Evolutionary conservation across 2,329 filamentous ascomycete genomes (phyloP).

Genomic region (Colletotrichum sp.): DNA sequence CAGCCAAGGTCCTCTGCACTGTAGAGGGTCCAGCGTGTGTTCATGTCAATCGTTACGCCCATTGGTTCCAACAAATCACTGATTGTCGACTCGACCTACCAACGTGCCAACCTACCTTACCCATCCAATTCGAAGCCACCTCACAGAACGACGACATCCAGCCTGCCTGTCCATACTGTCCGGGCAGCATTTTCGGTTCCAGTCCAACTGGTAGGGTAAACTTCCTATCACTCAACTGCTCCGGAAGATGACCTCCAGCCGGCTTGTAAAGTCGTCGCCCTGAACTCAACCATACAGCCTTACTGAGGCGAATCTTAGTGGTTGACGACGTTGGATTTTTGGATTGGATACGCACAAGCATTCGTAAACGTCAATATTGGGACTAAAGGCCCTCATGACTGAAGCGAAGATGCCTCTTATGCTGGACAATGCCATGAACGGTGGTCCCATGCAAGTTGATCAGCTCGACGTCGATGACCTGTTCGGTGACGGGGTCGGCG

Average conservation of each 20-base stretch:
- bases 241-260: slow-evolving; percentile 4
- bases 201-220: background rate
- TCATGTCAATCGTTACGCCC: background rate
- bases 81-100: background rate
- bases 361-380: background rate
- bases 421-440: slow-evolving; percentile 52
- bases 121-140: background rate
- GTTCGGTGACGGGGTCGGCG: slow-evolving; percentile 71
- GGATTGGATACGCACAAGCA: background rate
- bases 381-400: slow-evolving; percentile 28
- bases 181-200: background rate
- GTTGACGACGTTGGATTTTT: background rate
- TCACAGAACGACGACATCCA: background rate
- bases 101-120: background rate
- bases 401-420: slow-evolving; percentile 54
- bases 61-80: background rate
- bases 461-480: slow-evolving; percentile 74
- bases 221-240: background rate
- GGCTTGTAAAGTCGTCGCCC: background rate
- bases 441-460: slow-evolving; percentile 52
- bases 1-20: background rate
- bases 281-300: slow-evolving; percentile 3
- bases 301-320: background rate
- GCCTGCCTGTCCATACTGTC: background rate
- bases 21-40: background rate